Base-by-base conservation (phyloP, 768 basidiomycete genomes). In the Lactarius sanguifluus region DNA sequence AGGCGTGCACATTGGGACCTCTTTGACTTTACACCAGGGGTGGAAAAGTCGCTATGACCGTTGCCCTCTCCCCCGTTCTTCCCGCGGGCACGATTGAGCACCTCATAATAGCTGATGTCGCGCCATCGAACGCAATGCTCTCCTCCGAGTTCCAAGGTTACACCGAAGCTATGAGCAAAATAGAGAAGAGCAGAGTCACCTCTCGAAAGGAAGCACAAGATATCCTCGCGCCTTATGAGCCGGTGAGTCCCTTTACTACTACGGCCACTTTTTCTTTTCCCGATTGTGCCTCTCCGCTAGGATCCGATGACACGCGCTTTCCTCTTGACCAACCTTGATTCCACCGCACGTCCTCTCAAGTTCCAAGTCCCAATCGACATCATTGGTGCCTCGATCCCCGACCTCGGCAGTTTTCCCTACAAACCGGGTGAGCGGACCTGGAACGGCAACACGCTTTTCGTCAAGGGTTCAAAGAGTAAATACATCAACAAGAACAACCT, bases 321-420 rank as follows among this genome's bases (percentile, higher is more conserved):
- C 78, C 81, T 97, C 25, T 79, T 96, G 40, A 96, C 95, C 15
- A 97, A 97, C 76, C 80, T 94, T 25, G 74, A 83, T 23, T 75
- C 82, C 36, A 75, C 78, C 2, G 64, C 55, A 62, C 66, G 72
- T 63, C 75, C 78, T 7, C 76, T 87, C n/a, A 81, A 80, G 63
- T 96, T 96, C 76, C 84, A 85, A 15, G 79, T 96, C 36, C 93
- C 95, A 0, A 75, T 96, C 13, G 79, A 84, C 15, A 85, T 89
- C 59, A 77, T 96, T 25, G 79, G 80, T 3, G 77, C 81, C 7
- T 80, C 86, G 0, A 83, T 95, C n/a, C 73, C 78, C 0, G 81
- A 84, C n/a, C 79, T 96, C 3, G 94, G 91, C 10, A 81, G 82
- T 7, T 96, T 97, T 73, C 93, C 94, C 0, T 93, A 89, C 71